Base-by-base conservation (phyloP, 1,284 basidiomycete genomes). In the Rugiboletus extremiorientalis region DNA sequence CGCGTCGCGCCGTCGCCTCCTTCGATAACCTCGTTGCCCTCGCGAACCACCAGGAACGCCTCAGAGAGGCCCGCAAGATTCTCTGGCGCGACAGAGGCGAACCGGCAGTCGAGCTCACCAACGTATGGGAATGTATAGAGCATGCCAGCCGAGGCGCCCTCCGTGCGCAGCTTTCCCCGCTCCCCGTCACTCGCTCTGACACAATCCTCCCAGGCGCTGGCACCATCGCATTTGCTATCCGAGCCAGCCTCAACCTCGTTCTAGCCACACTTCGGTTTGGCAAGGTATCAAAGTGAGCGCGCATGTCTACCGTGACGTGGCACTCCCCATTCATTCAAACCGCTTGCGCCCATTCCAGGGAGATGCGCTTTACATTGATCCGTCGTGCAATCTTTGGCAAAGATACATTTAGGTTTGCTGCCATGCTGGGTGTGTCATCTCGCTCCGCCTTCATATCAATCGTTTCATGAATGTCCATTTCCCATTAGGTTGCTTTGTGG, bases 81-180 rank as follows among this genome's bases (percentile, higher is more conserved):
- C 84, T 96, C 3, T 96, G 94, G 92, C 80, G 94, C 36, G 85
- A 90, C 63, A 78, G 84, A 62, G 92, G 91, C 6, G 89, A 95
- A 73, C 85, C 85, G 40, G 84, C 86, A 0, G 82, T 84, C 2
- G 85, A 92, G 60, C 74, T 96, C 10, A 69, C 79, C 38, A 86
- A 86, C 59, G 64, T 90, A 23, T 83, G 85, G 71, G 84, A 89
- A 56, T 91, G 91, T 58, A 66, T 90, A 23, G 82, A 86, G 48
- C 88, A 96, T 69, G 92, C 92, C 1, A 75, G 81, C 7, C 80
- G 82, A 49, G 89, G 94, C 16, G 91, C 86, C 27, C 64, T 92
- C 31, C 81, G 94, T 94, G 68, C 76, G 92, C 85, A 54, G 25
- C 41, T 16, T 55, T 20, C 12, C 6, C 20, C n/a, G n/a, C n/a